A percentile compares a stretch with the other conserved stretches of the same genome.
Evolutionary conservation across 2,329 filamentous ascomycete species (phyloP).

Genomic region (Pestalotiopsis sp.): DNA sequence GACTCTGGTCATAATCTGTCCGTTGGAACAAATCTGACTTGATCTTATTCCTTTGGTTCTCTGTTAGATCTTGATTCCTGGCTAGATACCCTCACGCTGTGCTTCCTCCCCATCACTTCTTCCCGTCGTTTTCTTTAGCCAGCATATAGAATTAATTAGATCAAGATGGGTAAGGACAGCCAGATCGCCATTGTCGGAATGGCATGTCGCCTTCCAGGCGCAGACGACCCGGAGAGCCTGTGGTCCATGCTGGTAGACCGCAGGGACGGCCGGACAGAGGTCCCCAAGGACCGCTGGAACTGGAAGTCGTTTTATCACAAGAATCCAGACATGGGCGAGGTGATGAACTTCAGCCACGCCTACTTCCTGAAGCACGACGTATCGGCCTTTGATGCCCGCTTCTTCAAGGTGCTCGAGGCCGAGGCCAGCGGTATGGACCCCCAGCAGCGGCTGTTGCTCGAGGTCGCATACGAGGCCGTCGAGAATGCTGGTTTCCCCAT

Average conservation of each 20-base stretch:
- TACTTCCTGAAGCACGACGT: constrained; percentile 35
- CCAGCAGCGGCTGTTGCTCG: constrained; percentile 22
- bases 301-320: constrained; percentile 21
- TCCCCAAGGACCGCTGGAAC: constrained; percentile 28
- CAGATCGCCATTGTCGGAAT: constrained; percentile 29
- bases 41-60: background rate
- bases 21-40: background rate
- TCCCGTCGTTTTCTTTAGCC: background rate
- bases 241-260: constrained; percentile 26
- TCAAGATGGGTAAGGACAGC: constrained; percentile 3
- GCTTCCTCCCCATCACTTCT: background rate
- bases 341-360: constrained; percentile 21
- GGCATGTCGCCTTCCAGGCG: constrained; percentile 35
- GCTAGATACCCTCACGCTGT: background rate
- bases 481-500: constrained; percentile 12
- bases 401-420: constrained; percentile 23
- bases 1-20: background rate
- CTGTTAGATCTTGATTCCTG: background rate
- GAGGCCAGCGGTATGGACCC: constrained; percentile 22
- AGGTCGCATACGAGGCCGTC: constrained; percentile 32
- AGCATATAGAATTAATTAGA: background rate
- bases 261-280: constrained; percentile 13
- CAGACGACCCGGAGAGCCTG: constrained; percentile 26
- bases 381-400: constrained; percentile 22
- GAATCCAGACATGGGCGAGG: constrained; percentile 19